Percentiles rank a stretch among this genome's conserved stretches.
These are phyloP conservation scores for Solanum pimpinellifolium DNA, from an alignment of 257 asterid species.

Conservation along the genomic window DNA sequence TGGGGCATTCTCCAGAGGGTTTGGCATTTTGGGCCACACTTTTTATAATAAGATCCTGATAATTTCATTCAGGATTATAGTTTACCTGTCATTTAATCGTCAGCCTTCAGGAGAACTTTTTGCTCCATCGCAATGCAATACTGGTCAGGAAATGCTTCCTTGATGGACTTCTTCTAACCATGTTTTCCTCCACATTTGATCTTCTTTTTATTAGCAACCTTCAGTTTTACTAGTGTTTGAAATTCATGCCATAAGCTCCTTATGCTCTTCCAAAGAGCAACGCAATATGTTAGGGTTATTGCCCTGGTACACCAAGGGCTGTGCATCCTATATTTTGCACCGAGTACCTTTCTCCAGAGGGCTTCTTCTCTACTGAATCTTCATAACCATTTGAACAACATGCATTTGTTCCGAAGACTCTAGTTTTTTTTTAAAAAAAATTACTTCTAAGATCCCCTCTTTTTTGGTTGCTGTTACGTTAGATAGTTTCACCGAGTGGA, in stretches of 20 bases:
- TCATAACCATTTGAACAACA: not conserved
- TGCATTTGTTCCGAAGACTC: not conserved
- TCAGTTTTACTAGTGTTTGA: not conserved
- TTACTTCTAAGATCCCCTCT: not conserved
- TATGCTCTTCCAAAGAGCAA: not conserved
- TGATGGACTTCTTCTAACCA: not conserved
- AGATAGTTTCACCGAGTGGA: not conserved
- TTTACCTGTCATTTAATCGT: not conserved
- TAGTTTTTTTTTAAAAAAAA: not conserved
- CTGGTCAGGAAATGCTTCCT: not conserved
- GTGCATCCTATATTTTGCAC: not conserved
- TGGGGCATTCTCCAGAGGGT: not conserved
- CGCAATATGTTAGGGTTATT: not conserved
- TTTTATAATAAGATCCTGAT: not conserved
- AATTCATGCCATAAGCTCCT: not conserved
- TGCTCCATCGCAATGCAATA: not conserved
- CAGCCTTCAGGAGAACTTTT: not conserved
- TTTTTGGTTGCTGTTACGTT: not conserved
- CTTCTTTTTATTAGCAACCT: not conserved
- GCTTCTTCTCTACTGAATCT: not conserved
- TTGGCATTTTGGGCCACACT: not conserved
- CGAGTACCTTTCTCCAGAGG: not conserved
- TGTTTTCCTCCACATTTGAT: not conserved
- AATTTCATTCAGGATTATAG: not conserved
- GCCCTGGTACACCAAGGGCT: not conserved